Evolutionary conservation across 768 basidiomycete genomes (phyloP).

Genomic region (Russula brevipes): DNA sequence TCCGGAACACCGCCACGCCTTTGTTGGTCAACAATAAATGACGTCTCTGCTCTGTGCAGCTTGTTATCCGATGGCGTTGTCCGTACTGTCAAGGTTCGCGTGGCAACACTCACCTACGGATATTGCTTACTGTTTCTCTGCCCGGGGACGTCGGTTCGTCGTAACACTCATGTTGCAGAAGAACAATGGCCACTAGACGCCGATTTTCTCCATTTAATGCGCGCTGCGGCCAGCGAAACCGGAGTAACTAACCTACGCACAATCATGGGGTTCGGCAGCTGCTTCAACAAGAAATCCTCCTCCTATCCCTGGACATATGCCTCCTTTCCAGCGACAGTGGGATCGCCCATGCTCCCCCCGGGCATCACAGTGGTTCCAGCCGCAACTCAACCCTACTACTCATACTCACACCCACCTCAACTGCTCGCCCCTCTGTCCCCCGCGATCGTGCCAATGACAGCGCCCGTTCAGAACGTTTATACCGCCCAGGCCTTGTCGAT

Average conservation of each 20-base stretch:
- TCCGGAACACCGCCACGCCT: neutral
- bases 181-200: constrained; percentile 5
- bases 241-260: neutral
- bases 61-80: neutral
- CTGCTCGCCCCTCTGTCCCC: neutral
- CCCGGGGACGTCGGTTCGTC: neutral
- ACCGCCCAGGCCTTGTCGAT: neutral
- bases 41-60: neutral
- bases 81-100: neutral
- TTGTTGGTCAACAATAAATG: neutral
- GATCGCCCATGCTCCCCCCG: neutral
- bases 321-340: neutral
- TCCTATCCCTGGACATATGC: neutral
- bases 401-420: neutral
- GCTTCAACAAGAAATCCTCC: neutral
- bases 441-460: neutral
- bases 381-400: too few species aligned
- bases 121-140: neutral
- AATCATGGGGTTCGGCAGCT: neutral
- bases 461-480: neutral
- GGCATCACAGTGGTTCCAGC: neutral
- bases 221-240: neutral
- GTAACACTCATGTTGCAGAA: neutral
- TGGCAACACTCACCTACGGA: neutral
- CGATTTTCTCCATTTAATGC: neutral